A percentile compares a stretch with the other conserved stretches of the same genome.
These are phyloP conservation scores for Corinectria fuckeliana DNA, from an alignment of 2,329 filamentous ascomycete genomes.

Conservation along the genomic window DNA sequence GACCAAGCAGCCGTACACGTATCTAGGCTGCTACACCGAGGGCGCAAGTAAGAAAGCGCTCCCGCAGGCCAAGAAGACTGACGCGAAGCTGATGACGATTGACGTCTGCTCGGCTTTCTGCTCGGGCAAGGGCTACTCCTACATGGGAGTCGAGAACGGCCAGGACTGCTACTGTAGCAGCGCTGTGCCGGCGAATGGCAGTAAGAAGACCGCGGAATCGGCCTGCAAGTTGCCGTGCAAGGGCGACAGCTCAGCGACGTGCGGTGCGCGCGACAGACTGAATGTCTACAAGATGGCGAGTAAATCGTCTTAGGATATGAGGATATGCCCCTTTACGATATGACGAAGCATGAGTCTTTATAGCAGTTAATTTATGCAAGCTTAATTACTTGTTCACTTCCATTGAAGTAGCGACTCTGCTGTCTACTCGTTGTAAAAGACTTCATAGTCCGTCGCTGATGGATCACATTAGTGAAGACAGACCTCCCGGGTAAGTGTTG, in stretches of 20 bases:
- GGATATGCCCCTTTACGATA: too few relatives aligned
- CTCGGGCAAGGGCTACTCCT: constrained; percentile 19
- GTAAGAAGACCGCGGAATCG: constrained; percentile 16
- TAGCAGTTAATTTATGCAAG: too few relatives aligned
- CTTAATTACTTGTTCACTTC: too few relatives aligned
- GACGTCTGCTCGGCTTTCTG: constrained; percentile 26
- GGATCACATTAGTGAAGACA: too few relatives aligned
- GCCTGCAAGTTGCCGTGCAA: constrained; percentile 24
- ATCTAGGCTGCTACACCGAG: constrained; percentile 30
- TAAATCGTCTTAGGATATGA: neutral
- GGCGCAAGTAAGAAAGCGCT: constrained; percentile 17
- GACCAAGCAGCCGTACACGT: constrained; percentile 7
- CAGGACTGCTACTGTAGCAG: constrained; percentile 30
- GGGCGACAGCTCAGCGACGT: constrained; percentile 23
- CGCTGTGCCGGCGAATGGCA: constrained; percentile 21
- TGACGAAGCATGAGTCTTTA: too few relatives aligned
- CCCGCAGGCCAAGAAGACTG: constrained; percentile 15
- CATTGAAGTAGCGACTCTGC: too few relatives aligned
- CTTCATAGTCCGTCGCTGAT: too few relatives aligned
- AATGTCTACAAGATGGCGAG: constrained; percentile 25
- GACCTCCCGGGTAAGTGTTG: too few relatives aligned
- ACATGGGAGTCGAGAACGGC: constrained; percentile 27
- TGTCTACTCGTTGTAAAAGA: too few relatives aligned
- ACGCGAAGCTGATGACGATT: constrained; percentile 21
- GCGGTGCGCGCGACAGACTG: constrained; percentile 20